Evolutionary conservation across 805 yeast genomes (phyloP).

Genomic region (Cyberlindnera amylophila): DNA sequence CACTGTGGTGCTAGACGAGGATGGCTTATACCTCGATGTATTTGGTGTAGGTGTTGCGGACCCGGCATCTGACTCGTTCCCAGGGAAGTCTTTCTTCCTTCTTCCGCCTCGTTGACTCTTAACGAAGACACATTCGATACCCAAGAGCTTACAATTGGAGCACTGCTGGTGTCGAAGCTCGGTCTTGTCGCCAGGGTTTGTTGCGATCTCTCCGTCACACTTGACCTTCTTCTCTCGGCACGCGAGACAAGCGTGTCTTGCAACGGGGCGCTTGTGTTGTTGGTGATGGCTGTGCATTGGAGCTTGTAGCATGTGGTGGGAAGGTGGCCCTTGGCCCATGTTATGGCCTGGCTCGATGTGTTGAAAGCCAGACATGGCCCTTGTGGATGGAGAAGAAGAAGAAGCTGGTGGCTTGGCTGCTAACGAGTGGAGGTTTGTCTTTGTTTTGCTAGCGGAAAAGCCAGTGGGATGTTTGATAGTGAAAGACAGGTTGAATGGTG

Average conservation of each 20-base stretch:
- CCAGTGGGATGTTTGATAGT: background rate
- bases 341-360: background rate
- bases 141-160: conserved; percentile 45
- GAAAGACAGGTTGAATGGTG: background rate
- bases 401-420: background rate
- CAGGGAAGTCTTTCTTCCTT: conserved; percentile 28
- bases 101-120: conserved; percentile 57
- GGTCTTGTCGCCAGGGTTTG: conserved; percentile 25
- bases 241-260: conserved; percentile 57
- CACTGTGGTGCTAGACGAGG: background rate
- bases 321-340: background rate
- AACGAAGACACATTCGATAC: conserved; percentile 51
- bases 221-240: conserved; percentile 64
- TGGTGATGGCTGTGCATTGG: background rate
- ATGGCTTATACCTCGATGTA: background rate
- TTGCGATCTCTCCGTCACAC: conserved; percentile 55
- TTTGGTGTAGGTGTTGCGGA: background rate
- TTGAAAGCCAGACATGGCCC: background rate
- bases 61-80: background rate
- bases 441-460: background rate
- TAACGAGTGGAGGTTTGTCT: background rate
- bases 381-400: too few species aligned
- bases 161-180: conserved; percentile 34
- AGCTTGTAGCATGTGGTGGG: background rate
- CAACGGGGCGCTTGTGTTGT: conserved; percentile 42